Base-by-base conservation (phyloP, 1,139 yeast genomes). In the Lodderomyces parapsilosis region DNA sequence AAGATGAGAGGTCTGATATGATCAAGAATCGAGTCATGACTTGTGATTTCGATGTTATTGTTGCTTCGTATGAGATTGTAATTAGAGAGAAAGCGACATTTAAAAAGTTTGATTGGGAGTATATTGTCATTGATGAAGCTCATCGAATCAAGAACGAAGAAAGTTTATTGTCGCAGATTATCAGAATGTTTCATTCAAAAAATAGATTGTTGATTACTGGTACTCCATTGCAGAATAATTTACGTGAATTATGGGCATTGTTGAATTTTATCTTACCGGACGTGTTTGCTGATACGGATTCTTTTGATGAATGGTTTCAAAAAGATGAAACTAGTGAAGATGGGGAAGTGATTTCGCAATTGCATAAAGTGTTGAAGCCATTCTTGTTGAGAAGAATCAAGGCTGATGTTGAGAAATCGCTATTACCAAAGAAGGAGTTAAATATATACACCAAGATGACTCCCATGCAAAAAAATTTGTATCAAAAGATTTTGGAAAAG, bases 291-390 rank as follows among this genome's bases (percentile, higher is more conserved):
- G 91, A 85, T 55, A 76, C 85, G 11, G 87, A 76, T 43, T 75
- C 84, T 0, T 86, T 86, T 58, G 93, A 85, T 58, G 83, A 76
- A 46, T 86, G 91, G 93, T 85, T 85, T 55, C 66, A 66, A 18
- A 55, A 52, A 37, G 57, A 58, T 11, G 56, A 53, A 18, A 63
- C 59, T 19, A 52, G 57, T 5, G 62, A 61, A 17, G 62, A 63
- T 24, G 70, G 68, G 27, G 77, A 77, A 51, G 84, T 91, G 4
- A 88, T 93, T 17, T 81, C 83, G 53, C 98, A 93, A 65, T 70
- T 93, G 40, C 98, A 91, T 66, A 85, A 90, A 54, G 96, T 93
- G 4, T 72, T 91, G 47, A 78, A 82, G 47, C 94, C 94, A 6
- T 86, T 86, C 56, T 66, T 86, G 38, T 67, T 86, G 49, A 76